phyloP scores from a whole-genome alignment of 805 yeast genomes.

The Saturnispora dispora region DNA sequence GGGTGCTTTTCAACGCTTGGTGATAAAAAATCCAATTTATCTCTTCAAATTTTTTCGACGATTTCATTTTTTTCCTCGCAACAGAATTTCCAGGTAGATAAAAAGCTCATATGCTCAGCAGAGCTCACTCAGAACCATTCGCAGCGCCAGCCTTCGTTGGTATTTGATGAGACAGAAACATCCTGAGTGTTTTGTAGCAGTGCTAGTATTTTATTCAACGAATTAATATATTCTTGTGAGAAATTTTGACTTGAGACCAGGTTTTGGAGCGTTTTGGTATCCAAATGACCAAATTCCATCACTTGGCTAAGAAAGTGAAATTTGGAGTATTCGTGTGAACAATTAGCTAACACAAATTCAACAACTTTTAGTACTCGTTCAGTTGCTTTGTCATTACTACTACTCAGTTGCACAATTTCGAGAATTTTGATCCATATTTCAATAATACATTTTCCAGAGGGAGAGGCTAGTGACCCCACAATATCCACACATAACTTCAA shows the following conservation, averaged over 20 bases:
- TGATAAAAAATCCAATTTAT: neutral
- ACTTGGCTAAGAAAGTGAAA: neutral
- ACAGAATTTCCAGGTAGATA: neutral
- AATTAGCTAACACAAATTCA: neutral
- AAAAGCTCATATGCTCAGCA: neutral
- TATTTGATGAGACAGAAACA: neutral
- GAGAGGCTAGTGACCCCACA: constrained; percentile 24
- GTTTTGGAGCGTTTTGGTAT: neutral
- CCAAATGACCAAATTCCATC: neutral
- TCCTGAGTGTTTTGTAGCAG: neutral
- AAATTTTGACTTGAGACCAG: neutral
- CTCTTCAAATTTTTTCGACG: neutral
- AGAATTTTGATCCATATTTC: constrained; percentile 28
- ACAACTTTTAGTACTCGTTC: constrained; percentile 1
- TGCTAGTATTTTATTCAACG: neutral
- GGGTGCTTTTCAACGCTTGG: neutral
- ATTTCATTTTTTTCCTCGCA: neutral
- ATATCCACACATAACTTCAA: constrained; percentile 25
- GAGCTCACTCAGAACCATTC: neutral
- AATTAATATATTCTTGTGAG: neutral
- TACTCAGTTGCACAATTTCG: constrained; percentile 28
- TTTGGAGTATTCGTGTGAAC: neutral
- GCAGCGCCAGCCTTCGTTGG: neutral
- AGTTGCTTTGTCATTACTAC: constrained; percentile 9
- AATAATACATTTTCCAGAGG: constrained; percentile 27